phyloP scores from a whole-genome alignment of 1,284 basidiomycete species.

The Phylloboletellus chloephorus region DNA sequence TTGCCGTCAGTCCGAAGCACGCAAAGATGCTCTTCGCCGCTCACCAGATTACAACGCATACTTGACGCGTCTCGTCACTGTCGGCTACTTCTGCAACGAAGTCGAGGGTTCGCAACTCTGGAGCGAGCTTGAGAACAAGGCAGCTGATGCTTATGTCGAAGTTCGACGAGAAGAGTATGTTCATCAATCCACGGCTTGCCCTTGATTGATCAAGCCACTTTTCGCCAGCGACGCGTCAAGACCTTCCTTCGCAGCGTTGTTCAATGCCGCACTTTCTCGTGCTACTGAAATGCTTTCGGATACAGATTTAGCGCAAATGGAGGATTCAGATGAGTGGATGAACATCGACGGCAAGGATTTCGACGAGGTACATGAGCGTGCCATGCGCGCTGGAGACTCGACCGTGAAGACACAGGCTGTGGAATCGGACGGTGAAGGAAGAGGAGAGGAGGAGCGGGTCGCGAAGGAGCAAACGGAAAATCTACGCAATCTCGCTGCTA shows the following conservation, averaged over 20 bases:
- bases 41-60: conserved; percentile 65
- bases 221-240: conserved; percentile 49
- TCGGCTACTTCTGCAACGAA: conserved; percentile 75
- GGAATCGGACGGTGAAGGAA: conserved; percentile 42
- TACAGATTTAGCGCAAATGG: conserved; percentile 29
- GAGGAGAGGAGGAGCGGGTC: conserved; percentile 41
- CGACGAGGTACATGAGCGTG: conserved; percentile 51
- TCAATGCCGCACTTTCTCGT: conserved; percentile 57
- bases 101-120: conserved; percentile 71
- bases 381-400: conserved; percentile 23
- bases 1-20: conserved; percentile 46
- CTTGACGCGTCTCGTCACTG: conserved; percentile 54
- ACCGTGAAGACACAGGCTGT: conserved; percentile 32
- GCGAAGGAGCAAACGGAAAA: conserved; percentile 62
- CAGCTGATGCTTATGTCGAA: conserved; percentile 61
- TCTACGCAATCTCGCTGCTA: conserved; percentile 71
- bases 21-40: conserved; percentile 59
- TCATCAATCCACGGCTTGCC: not conserved
- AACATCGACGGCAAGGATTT: conserved; percentile 59
- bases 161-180: conserved; percentile 63
- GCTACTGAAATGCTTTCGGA: conserved; percentile 25
- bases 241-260: conserved; percentile 67
- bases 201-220: conserved; percentile 6
- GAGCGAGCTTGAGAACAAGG: conserved; percentile 67
- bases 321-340: conserved; percentile 74